Percentiles rank a stretch among this genome's conserved stretches.
These are phyloP conservation scores for Saccharum officinarum DNA, from an alignment of 176 grass and related monocot species.

Conservation along the genomic window DNA sequence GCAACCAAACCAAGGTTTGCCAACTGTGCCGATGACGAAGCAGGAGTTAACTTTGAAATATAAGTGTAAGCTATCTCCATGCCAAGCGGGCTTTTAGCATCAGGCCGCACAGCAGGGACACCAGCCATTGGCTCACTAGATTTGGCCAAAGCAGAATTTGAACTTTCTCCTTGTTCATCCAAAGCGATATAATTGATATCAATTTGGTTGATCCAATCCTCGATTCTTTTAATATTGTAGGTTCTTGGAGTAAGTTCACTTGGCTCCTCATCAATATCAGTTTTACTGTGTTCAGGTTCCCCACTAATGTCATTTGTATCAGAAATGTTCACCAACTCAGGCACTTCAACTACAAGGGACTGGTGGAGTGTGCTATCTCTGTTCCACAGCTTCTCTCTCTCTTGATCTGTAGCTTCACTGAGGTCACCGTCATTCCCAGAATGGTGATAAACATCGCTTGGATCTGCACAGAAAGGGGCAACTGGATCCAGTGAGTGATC, in stretches of 20 bases:
- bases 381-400: constrained; percentile 38
- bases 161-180: constrained; percentile 63
- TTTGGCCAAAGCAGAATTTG: constrained; percentile 31
- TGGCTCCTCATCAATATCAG: constrained; percentile 28
- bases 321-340: constrained; percentile 18
- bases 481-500: constrained; percentile 37
- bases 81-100: constrained; percentile 65
- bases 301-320: constrained; percentile 23
- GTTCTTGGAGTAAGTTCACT: constrained; percentile 50
- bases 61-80: constrained; percentile 92
- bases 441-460: constrained; percentile 14
- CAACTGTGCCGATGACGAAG: constrained; percentile 73
- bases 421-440: constrained; percentile 18
- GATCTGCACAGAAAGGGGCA: constrained; percentile 9
- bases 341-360: constrained; percentile 24
- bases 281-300: constrained; percentile 30
- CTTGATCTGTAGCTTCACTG: constrained; percentile 40
- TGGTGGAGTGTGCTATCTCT: constrained; percentile 5
- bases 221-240: constrained; percentile 71
- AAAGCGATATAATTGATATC: constrained; percentile 43
- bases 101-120: constrained; percentile 43
- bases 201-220: constrained; percentile 88
- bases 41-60: constrained; percentile 78
- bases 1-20: constrained; percentile 69
- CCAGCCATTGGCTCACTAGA: constrained; percentile 21